Evolutionary conservation across 805 yeast genomes (phyloP), one percentile per base, ranked within the genome.

Genomic region (Schwanniomyces polymorphus): DNA sequence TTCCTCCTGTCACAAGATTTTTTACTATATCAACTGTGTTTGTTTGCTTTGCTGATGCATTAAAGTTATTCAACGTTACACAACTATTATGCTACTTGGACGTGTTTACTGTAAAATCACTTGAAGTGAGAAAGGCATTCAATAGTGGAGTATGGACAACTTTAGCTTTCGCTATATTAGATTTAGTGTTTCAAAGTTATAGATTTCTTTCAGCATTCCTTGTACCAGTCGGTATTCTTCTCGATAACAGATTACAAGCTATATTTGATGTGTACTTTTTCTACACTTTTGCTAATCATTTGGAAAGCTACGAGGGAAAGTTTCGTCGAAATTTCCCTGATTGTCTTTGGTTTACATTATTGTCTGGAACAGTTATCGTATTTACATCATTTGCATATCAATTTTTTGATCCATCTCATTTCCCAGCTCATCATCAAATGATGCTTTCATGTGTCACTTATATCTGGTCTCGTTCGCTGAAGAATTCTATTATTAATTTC

Each of bases 1-100:
- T 84, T 6, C 88, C 88, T 1, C 85, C 86, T 3, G 81, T 83
- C 23, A 83, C 88, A 3, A 67, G 88, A 50, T 73, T 77, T 39
- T 65, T 84, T 45, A 79, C 82, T 1, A 65, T 81, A 33, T 58
- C 77, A 3, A 67, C 84, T 1, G 66, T 80, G 21, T 63, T 73
- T 10, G 70, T 75, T 43, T 74, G 78, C 2, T 71, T 80, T 31
- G 60, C 60, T 2, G 48, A 53, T 17, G 55, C 68, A 1, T 48
- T 64, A 27, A 54, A 55, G 14, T 38, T 65, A 27, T 34, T 61
- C 23, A 25, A 49, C 7, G 49, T 55, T 7, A 38, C 21, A 5
- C 47, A 51, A 2, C 44, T 63, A 33, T 27, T 52, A 23, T 58
- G 56, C 38, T 42, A 45, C 25, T 45, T 52, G 21, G 44, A 52